A percentile compares a stretch with the other conserved stretches of the same genome.
phyloP scores from a whole-genome alignment of 345 rosid genomes.

The Cochlearia excelsa region DNA sequence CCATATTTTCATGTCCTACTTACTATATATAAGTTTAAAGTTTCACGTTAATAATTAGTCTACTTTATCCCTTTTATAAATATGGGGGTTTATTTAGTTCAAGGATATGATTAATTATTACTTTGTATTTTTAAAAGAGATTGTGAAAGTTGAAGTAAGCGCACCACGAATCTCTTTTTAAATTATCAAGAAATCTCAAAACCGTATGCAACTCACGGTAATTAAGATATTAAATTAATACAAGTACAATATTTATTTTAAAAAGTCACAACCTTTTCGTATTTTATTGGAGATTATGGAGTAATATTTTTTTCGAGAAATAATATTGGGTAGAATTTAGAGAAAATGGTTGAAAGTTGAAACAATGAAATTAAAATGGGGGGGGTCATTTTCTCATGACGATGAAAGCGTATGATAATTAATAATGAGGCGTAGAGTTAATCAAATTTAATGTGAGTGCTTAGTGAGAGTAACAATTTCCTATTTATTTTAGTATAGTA shows the following conservation, averaged over 20 bases:
- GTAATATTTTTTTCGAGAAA: no score
- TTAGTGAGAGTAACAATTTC: conserved; percentile 7
- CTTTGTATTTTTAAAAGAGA: conserved; percentile 2
- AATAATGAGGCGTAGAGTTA: conserved; percentile 23
- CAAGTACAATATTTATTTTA: not conserved
- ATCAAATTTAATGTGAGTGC: conserved; percentile 11
- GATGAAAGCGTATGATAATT: conserved; percentile 27
- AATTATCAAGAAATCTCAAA: conserved; percentile 1
- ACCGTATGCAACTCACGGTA: conserved; percentile 27
- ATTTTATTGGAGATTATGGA: no score
- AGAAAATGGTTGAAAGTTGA: conserved; percentile 2
- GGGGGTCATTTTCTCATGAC: conserved; percentile 34
- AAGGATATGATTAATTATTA: not conserved
- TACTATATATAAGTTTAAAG: no score
- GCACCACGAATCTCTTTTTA: conserved; percentile 17
- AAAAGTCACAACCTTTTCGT: conserved; percentile 20
- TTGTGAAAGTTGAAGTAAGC: conserved; percentile 37
- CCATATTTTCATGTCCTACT: no score
- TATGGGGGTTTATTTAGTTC: not conserved
- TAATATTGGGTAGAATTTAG: not conserved
- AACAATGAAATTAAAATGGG: conserved; percentile 22
- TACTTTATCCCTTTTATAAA: not conserved
- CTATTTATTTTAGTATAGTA: not conserved
- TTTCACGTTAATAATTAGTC: not conserved
- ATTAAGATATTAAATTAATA: conserved; percentile 1